A percentile compares a stretch with the other conserved stretches of the same genome.
These are phyloP conservation scores for Podosphaera xanthii DNA, from an alignment of 2,329 filamentous ascomycete species.

Conservation along the genomic window DNA sequence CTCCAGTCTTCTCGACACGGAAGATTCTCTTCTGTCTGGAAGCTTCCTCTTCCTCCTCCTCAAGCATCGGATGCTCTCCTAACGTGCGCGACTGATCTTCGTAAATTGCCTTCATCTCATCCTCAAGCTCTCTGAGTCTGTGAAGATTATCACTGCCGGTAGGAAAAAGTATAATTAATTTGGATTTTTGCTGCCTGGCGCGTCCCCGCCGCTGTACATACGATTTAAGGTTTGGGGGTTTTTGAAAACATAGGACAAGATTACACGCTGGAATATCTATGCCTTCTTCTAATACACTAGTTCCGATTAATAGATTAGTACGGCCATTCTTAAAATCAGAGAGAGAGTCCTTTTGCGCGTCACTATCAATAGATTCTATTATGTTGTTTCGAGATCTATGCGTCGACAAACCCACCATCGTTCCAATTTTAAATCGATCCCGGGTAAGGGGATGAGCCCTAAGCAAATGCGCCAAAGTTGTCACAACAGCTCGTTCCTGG, in stretches of 20 bases:
- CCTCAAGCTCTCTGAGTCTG: constrained; percentile 45
- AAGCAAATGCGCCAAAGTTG: constrained; percentile 26
- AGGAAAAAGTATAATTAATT: constrained; percentile 27
- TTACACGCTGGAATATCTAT: constrained; percentile 43
- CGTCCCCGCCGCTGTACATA: constrained; percentile 43
- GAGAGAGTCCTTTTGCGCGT: constrained; percentile 18
- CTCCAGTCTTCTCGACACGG: constrained; percentile 28
- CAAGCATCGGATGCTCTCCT: constrained; percentile 7
- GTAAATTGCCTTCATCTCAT: constrained; percentile 34
- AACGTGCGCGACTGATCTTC: constrained; percentile 16
- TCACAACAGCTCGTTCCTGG: constrained; percentile 35
- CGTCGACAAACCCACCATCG: constrained; percentile 31
- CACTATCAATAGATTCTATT: constrained; percentile 17
- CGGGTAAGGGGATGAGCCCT: constrained; percentile 21
- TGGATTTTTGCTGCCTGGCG: constrained; percentile 33
- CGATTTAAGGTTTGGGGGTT: constrained; percentile 35
- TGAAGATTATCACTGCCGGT: constrained; percentile 16
- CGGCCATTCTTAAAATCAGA: constrained; percentile 29
- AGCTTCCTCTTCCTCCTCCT: constrained; percentile 8
- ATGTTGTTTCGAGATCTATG: constrained; percentile 20
- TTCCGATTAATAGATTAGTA: constrained; percentile 33
- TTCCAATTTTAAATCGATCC: constrained; percentile 26
- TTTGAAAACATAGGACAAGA: constrained; percentile 40
- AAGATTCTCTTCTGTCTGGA: constrained; percentile 18
- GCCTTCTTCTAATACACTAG: constrained; percentile 39